Evolutionary conservation across 2,329 filamentous ascomycete species (phyloP).

Genomic region (Nigrospora oryzae): DNA sequence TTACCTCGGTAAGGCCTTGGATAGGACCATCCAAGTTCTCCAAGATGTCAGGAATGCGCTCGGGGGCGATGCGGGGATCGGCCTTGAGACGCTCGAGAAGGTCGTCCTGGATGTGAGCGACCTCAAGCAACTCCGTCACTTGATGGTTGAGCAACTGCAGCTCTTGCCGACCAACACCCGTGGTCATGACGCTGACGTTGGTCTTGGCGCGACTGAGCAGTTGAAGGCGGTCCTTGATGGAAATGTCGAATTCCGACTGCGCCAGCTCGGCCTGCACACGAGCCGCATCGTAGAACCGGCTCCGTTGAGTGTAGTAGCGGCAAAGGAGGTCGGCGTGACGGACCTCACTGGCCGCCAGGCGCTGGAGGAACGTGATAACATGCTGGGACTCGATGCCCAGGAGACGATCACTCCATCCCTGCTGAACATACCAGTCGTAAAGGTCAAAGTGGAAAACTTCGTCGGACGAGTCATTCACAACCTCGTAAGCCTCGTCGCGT

Average conservation of each 20-base stretch:
- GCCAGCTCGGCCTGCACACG: conserved; percentile 78
- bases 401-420: conserved; percentile 78
- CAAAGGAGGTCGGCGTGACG: conserved; percentile 85
- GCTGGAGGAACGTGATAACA: conserved; percentile 77
- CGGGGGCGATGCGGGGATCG: conserved; percentile 60
- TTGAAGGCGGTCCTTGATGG: conserved; percentile 78
- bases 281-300: conserved; percentile 79
- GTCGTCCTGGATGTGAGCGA: conserved; percentile 93
- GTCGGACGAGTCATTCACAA: conserved; percentile 81
- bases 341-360: conserved; percentile 63
- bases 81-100: conserved; percentile 67
- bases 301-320: conserved; percentile 81
- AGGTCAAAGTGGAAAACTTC: conserved; percentile 92
- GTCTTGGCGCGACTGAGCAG: conserved; percentile 86
- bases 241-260: conserved; percentile 69
- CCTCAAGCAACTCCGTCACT: conserved; percentile 78
- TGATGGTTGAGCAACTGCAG: conserved; percentile 81
- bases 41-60: conserved; percentile 57
- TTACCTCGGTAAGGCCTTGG: conserved; percentile 65
- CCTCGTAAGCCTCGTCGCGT: conserved; percentile 78
- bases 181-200: conserved; percentile 78
- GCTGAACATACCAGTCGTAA: conserved; percentile 94
- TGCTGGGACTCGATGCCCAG: conserved; percentile 78
- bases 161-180: conserved; percentile 67
- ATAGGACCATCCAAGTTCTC: conserved; percentile 69